phyloP scores from a whole-genome alignment of 2,329 filamentous ascomycete genomes.

The Berkeleyomyces basicola region DNA sequence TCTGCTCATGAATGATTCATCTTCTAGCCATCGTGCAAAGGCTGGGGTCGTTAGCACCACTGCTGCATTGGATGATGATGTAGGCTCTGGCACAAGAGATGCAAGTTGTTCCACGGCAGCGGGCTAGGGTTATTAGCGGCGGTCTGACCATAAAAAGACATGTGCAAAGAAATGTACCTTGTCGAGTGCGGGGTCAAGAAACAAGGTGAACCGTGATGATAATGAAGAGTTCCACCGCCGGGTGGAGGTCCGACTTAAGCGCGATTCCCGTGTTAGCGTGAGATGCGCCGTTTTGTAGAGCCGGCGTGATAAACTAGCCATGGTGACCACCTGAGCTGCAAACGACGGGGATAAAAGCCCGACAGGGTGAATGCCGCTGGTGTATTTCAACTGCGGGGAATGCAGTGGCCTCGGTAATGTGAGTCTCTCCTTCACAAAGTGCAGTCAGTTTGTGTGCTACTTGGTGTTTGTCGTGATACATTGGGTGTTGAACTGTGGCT shows the following conservation, averaged over 20 bases:
- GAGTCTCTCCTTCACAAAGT: no score
- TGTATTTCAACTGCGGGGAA: not conserved
- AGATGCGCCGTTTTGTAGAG: not conserved
- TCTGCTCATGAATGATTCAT: slow-evolving; percentile 24
- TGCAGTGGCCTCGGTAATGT: no score
- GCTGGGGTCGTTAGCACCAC: slow-evolving; percentile 34
- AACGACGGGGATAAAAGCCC: not conserved
- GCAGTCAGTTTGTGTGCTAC: no score
- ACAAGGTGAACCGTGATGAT: not conserved
- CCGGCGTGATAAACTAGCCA: not conserved
- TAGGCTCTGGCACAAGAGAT: not conserved
- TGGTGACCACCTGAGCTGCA: not conserved
- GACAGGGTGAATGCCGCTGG: not conserved
- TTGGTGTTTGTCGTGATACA: not conserved
- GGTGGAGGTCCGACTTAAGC: not conserved
- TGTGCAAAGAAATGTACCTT: not conserved
- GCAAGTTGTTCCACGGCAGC: not conserved
- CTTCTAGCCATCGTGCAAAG: slow-evolving; percentile 31
- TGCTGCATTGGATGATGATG: not conserved
- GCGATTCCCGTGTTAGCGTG: not conserved
- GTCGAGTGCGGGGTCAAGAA: not conserved
- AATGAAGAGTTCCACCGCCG: slow-evolving; percentile 2
- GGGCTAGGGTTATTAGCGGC: not conserved
- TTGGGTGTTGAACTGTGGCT: not conserved
- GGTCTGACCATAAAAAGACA: not conserved